Evolutionary conservation across 306 rosid species (phyloP).

Genomic region (Casuarina cunninghamiana): DNA sequence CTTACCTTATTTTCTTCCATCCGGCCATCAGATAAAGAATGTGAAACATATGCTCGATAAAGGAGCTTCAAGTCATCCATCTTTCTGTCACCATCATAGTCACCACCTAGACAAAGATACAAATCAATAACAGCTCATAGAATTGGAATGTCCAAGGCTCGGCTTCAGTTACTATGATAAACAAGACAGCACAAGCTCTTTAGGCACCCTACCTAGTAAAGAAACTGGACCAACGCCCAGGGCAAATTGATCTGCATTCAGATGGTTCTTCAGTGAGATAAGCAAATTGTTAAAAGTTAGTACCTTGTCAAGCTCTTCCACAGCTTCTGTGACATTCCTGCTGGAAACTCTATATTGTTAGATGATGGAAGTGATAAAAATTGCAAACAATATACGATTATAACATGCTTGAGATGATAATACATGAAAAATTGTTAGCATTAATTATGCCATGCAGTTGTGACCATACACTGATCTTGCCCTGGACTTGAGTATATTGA

Average conservation of each 20-base stretch:
- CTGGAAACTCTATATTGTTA: constrained; percentile 55
- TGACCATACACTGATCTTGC: constrained; percentile 72
- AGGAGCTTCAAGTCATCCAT: constrained; percentile 91
- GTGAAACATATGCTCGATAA: constrained; percentile 54
- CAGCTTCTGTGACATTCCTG: constrained; percentile 57
- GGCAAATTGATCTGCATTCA: constrained; percentile 71
- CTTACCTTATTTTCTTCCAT: constrained; percentile 56
- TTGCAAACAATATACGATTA: constrained; percentile 1
- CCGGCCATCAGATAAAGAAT: constrained; percentile 51
- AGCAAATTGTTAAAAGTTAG: constrained; percentile 68
- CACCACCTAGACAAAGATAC: constrained; percentile 67
- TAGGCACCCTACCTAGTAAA: constrained; percentile 56
- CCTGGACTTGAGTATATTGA: constrained; percentile 69
- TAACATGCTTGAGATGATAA: background rate
- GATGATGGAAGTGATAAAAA: constrained; percentile 17
- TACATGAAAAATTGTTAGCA: background rate
- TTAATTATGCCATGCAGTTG: constrained; percentile 8
- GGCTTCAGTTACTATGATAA: background rate
- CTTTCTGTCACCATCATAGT: constrained; percentile 64
- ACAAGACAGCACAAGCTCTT: constrained; percentile 10
- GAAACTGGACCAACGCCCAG: constrained; percentile 88
- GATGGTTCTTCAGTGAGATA: constrained; percentile 73
- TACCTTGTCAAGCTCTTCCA: constrained; percentile 68
- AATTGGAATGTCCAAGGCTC: constrained; percentile 10
- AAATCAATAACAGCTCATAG: constrained; percentile 28